Conservation (phyloP, 2,329 filamentous ascomycete species). For the Epichloe elymi region DNA sequence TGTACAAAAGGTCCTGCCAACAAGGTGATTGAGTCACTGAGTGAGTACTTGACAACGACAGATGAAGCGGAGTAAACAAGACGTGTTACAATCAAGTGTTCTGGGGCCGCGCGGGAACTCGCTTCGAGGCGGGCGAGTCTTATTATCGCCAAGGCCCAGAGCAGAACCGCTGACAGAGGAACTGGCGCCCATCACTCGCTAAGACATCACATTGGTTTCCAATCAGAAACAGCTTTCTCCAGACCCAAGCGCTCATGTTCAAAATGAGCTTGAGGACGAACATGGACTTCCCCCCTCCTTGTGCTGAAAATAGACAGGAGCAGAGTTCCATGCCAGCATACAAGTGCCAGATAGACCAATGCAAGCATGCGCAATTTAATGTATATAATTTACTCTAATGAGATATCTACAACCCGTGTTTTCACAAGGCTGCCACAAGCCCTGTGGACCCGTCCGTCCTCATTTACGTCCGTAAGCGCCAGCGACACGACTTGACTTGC, state of each 20-base stretch:
- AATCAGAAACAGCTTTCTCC: no score
- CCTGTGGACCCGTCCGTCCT: no score
- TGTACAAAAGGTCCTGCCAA: constrained; percentile 42
- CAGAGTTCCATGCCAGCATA: not conserved
- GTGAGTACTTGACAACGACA: not conserved
- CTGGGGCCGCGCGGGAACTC: no score
- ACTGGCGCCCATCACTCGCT: no score
- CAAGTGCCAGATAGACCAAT: not conserved
- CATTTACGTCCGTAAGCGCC: no score
- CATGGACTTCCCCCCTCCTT: not conserved
- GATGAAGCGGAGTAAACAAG: not conserved
- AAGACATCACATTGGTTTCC: no score
- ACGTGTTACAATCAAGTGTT: not conserved
- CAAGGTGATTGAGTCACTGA: constrained; percentile 25
- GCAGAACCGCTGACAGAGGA: no score
- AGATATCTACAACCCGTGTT: no score
- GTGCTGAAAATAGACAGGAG: not conserved
- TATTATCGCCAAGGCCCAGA: no score
- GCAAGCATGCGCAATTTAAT: not conserved
- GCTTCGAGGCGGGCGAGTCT: not conserved
- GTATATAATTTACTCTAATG: not conserved
- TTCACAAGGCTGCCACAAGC: no score
- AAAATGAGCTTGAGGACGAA: not conserved
- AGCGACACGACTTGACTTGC: no score
- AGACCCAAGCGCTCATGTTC: no score